Evolutionary conservation across 371 early-diverging fungal genomes (phyloP).

Genomic region (Mucor lusitanicus): DNA sequence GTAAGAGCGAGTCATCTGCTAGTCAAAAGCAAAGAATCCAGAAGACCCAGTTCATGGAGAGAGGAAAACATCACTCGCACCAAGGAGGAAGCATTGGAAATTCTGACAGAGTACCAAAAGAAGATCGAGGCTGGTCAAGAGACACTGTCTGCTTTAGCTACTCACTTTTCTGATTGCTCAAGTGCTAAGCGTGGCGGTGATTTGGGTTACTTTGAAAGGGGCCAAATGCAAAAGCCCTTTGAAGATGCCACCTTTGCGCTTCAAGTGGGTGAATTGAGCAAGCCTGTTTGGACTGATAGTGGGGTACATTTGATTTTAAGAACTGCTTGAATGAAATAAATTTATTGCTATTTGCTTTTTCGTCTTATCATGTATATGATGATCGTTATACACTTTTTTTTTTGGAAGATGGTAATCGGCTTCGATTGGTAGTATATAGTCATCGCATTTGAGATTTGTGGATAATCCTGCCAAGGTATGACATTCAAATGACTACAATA

Average conservation of each 20-base stretch:
- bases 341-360: not conserved
- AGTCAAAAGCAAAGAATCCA: constrained; percentile 86
- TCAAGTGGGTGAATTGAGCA: constrained; percentile 81
- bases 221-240: constrained; percentile 86
- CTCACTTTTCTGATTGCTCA: constrained; percentile 83
- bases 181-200: constrained; percentile 90
- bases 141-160: constrained; percentile 71
- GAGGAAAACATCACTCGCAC: constrained; percentile 84
- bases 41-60: constrained; percentile 92
- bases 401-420: too few species aligned
- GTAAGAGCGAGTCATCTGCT: constrained; percentile 90
- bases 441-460: too few species aligned
- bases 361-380: too few species aligned
- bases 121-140: constrained; percentile 65
- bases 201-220: constrained; percentile 82
- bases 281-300: constrained; percentile 87
- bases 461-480: too few species aligned
- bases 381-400: too few species aligned
- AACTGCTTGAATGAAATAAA: constrained; percentile 65
- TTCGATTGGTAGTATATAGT: too few species aligned
- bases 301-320: constrained; percentile 93
- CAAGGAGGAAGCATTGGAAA: constrained; percentile 83
- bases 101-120: constrained; percentile 56
- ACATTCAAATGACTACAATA: too few species aligned
- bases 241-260: constrained; percentile 90